A percentile compares a stretch with the other conserved stretches of the same genome.
phyloP scores from a whole-genome alignment of 257 asterid genomes.

The Avicennia marina region DNA sequence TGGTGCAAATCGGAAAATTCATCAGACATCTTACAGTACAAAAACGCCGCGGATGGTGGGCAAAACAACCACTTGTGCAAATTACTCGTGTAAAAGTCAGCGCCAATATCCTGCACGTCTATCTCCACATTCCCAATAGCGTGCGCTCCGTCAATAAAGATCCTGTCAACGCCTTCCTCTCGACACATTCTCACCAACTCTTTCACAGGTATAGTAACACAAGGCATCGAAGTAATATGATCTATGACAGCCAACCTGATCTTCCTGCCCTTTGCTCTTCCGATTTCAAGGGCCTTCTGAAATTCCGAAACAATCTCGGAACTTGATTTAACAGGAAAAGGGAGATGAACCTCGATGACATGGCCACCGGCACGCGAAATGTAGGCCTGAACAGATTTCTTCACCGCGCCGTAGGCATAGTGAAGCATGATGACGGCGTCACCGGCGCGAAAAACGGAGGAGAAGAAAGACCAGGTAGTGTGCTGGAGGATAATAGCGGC shows the following conservation, averaged over 20 bases:
- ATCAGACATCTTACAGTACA: conserved; percentile 57
- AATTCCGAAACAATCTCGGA: conserved; percentile 55
- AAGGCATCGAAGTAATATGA: conserved; percentile 85
- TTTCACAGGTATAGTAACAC: conserved; percentile 65
- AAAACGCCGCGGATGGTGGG: conserved; percentile 73
- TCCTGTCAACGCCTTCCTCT: conserved; percentile 59
- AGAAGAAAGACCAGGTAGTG: conserved; percentile 55
- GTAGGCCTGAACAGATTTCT: conserved; percentile 74
- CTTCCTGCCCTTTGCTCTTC: conserved; percentile 42
- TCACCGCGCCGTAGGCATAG: conserved; percentile 80
- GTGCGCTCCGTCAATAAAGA: conserved; percentile 79
- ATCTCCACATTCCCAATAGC: conserved; percentile 70
- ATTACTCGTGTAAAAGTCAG: conserved; percentile 74
- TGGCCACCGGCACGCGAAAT: conserved; percentile 81
- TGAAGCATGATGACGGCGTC: conserved; percentile 74
- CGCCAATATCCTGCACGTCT: conserved; percentile 66
- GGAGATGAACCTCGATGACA: conserved; percentile 73
- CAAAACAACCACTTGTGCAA: conserved; percentile 80
- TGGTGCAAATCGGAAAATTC: conserved; percentile 55
- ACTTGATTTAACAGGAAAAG: conserved; percentile 60
- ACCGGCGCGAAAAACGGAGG: conserved; percentile 40
- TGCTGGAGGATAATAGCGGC: conserved; percentile 81
- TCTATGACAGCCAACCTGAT: conserved; percentile 79
- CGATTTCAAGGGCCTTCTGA: conserved; percentile 50
- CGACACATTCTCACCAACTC: conserved; percentile 65